Evolutionary conservation across 129 eudicot genomes (phyloP).

Genomic region (Logfia minima): DNA sequence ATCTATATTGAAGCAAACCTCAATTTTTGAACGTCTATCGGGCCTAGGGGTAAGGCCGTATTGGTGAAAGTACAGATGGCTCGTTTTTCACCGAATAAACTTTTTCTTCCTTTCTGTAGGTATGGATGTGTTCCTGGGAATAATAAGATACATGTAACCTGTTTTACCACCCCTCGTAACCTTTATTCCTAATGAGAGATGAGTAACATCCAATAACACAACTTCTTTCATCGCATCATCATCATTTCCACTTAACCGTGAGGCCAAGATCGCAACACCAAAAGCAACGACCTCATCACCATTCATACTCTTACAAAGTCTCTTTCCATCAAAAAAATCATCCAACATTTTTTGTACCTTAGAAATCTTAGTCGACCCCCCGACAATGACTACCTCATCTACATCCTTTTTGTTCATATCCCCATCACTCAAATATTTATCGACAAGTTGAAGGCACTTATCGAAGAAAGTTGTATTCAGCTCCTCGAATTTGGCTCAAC

Average conservation of each 20-base stretch:
- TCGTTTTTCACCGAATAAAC: too few relatives aligned
- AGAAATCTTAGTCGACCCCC: not conserved
- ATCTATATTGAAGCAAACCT: too few relatives aligned
- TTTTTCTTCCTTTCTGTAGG: too few relatives aligned
- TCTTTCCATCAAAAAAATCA: not conserved
- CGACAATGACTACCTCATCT: not conserved
- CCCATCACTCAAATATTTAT: not conserved
- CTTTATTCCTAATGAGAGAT: too few relatives aligned
- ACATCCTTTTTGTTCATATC: not conserved
- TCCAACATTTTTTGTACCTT: not conserved
- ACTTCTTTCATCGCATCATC: too few relatives aligned
- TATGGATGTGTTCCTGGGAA: too few relatives aligned
- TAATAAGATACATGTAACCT: too few relatives aligned
- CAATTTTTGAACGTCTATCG: too few relatives aligned
- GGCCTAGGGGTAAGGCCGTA: too few relatives aligned
- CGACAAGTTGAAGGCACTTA: not conserved
- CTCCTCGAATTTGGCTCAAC: not conserved
- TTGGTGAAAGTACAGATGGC: too few relatives aligned
- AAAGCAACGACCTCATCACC: not conserved
- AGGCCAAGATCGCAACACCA: constrained; percentile 1
- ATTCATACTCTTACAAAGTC: not conserved
- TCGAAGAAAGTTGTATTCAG: not conserved
- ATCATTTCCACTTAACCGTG: not conserved
- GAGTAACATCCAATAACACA: too few relatives aligned
- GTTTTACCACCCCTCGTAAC: too few relatives aligned